These are phyloP conservation scores for Aspergillus sp. DNA, from an alignment of 2,329 filamentous ascomycete genomes.

Conservation along the genomic window DNA sequence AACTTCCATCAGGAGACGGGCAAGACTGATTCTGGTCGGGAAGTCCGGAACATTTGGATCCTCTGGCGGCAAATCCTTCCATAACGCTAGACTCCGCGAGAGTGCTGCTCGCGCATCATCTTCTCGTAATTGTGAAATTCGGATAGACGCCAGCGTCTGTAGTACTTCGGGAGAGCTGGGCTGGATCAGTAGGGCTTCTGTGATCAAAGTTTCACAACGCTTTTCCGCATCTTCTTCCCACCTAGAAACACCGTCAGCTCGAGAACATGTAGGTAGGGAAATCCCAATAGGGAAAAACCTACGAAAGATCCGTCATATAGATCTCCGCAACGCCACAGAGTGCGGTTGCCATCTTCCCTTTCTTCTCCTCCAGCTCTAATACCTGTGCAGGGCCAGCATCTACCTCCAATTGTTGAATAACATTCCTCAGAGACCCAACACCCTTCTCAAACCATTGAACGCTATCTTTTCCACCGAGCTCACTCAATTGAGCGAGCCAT, in stretches of 20 bases:
- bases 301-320: constrained; percentile 97
- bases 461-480: constrained; percentile 60
- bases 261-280: background rate
- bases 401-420: constrained; percentile 65
- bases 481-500: constrained; percentile 85
- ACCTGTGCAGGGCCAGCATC: constrained; percentile 39
- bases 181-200: constrained; percentile 82
- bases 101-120: constrained; percentile 82
- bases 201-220: constrained; percentile 83
- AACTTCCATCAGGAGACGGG: constrained; percentile 85
- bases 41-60: constrained; percentile 80
- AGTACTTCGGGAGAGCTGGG: constrained; percentile 83
- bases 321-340: constrained; percentile 93
- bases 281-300: constrained; percentile 32
- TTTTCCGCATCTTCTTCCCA: constrained; percentile 87
- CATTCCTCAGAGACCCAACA: constrained; percentile 67
- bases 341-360: constrained; percentile 80
- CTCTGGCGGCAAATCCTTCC: constrained; percentile 73
- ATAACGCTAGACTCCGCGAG: constrained; percentile 74
- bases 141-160: constrained; percentile 90
- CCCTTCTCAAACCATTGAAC: constrained; percentile 64
- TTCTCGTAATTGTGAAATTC: constrained; percentile 78
- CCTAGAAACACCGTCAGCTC: constrained; percentile 29
- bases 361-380: constrained; percentile 64
- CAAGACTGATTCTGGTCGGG: constrained; percentile 77